Evolutionary conservation across 2,329 filamentous ascomycete genomes (phyloP), one percentile per base, ranked within the genome.

Genomic region (Chrysoporthe cubensis): DNA sequence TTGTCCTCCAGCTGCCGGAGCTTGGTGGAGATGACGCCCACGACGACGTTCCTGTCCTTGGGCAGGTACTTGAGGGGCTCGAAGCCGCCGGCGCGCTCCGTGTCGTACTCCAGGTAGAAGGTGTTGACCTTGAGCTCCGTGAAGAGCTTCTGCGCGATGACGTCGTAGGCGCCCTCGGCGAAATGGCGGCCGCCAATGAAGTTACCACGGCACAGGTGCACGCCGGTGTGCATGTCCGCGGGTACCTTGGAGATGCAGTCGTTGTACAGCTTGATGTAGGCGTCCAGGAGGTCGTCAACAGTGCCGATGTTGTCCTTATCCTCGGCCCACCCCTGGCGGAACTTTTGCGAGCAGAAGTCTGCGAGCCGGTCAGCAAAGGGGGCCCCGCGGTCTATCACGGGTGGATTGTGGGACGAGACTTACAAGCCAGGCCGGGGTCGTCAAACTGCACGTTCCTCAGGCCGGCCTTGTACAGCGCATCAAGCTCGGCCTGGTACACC

Each of bases 211-310:
- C 91, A 94, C 63, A 94, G 82, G 75, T 94, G 92, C 18, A 94
- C 89, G 58, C 91, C 91, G 2, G 92, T 85, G 78, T 93, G 91
- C 83, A 94, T 87, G 75, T 94, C 91, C 2, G 82, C 76, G 0
- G 91, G 90, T 0, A 87, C 80, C 73, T 86, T 85, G 73, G 83
- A 80, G 74, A 92, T 83, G 74, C 84, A 87, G 77, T 91, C 88
- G 76, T 94, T 94, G 83, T 94, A 94, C 71, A 92, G 87, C 70
- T 85, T 83, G 76, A 94, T 91, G 79, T 94, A 94, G 40, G 89
- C 87, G 72, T 92, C 89, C 32, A 94, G 85, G 57, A 93, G 87
- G 72, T 90, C 88, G 60, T 92, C 90, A 7, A 90, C 86, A 1
- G 86, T 86, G 76, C 88, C 87, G 64, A 85, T 85, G 76, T 94